A percentile compares a stretch with the other conserved stretches of the same genome.
Conservation (phyloP, 306 rosid genomes). For the Vachellia pachyceras region DNA sequence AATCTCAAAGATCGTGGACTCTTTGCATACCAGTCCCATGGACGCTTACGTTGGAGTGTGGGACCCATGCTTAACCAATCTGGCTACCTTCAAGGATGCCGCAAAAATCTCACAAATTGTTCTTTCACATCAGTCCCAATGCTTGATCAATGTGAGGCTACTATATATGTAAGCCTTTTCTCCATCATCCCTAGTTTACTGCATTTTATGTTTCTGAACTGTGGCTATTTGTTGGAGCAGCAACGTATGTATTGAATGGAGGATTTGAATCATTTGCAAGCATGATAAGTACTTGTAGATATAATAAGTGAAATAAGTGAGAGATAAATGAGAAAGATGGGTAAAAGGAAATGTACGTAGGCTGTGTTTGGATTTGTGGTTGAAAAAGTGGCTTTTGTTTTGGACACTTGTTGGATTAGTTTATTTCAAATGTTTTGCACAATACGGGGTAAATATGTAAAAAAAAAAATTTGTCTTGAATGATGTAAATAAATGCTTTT, state of each 20-base stretch:
- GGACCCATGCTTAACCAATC: conserved; percentile 72
- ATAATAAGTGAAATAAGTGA: background rate
- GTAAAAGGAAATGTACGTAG: background rate
- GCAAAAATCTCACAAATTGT: conserved; percentile 58
- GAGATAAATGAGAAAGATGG: background rate
- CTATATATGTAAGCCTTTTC: conserved; percentile 67
- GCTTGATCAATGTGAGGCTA: conserved; percentile 84
- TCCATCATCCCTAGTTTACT: conserved; percentile 26
- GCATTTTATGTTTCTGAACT: background rate
- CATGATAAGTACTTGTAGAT: background rate
- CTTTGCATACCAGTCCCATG: conserved; percentile 57
- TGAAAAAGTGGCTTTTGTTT: too few relatives aligned
- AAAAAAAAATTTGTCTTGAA: too few relatives aligned
- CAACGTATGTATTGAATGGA: background rate
- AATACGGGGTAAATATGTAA: too few relatives aligned
- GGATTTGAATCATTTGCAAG: background rate
- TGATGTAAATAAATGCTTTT: too few relatives aligned
- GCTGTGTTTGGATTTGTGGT: too few relatives aligned
- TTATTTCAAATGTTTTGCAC: too few relatives aligned
- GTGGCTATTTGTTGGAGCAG: too few relatives aligned
- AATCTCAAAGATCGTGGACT: conserved; percentile 65
- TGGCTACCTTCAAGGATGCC: conserved; percentile 76
- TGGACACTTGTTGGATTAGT: too few relatives aligned
- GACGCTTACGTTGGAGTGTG: conserved; percentile 69
- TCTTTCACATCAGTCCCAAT: conserved; percentile 67